These are phyloP conservation scores for Comarum palustre DNA, from an alignment of 306 rosid species.

Conservation along the genomic window DNA sequence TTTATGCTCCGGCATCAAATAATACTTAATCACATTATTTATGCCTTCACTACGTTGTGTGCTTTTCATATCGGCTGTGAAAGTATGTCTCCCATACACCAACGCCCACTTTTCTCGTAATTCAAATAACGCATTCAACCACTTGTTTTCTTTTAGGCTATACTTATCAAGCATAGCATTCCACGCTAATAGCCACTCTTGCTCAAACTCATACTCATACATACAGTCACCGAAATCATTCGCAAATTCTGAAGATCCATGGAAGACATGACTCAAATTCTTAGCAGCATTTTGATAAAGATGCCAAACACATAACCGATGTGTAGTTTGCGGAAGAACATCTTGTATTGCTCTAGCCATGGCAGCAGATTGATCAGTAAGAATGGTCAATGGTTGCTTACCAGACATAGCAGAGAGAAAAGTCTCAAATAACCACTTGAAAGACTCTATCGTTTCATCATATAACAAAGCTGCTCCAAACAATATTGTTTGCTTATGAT, in stretches of 20 bases:
- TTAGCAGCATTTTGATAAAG: too few species aligned
- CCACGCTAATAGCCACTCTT: constrained; percentile 13
- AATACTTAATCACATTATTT: constrained; percentile 7
- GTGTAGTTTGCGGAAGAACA: background rate
- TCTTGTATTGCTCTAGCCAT: constrained; percentile 1
- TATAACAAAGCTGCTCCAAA: background rate
- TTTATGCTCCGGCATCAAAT: background rate
- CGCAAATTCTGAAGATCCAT: background rate
- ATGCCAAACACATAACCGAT: too few species aligned
- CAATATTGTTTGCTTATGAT: constrained; percentile 3
- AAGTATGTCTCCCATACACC: background rate
- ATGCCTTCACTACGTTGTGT: constrained; percentile 2
- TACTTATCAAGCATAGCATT: constrained; percentile 3
- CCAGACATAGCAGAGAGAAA: background rate
- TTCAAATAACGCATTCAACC: constrained; percentile 7
- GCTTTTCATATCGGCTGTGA: background rate
- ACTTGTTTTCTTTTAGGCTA: background rate
- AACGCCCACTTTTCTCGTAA: background rate
- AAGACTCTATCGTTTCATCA: background rate
- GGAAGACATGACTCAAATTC: too few species aligned
- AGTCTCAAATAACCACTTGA: constrained; percentile 14
- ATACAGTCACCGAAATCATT: background rate
- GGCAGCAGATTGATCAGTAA: background rate
- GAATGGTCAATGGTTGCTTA: background rate
- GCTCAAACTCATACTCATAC: constrained; percentile 1